phyloP scores from a whole-genome alignment of 257 asterid genomes.

The Solanum pennellii region DNA sequence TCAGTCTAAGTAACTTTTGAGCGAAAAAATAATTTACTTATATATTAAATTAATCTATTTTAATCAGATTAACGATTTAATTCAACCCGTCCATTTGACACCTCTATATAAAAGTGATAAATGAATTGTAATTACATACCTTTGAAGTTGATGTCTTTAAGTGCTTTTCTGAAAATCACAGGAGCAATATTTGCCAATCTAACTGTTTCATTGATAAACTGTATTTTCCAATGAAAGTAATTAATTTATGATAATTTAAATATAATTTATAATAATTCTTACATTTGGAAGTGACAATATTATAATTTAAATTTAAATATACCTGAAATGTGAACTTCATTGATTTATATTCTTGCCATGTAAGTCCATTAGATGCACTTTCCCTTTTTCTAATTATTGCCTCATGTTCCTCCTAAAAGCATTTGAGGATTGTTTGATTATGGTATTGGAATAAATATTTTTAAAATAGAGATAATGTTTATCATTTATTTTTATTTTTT shows the following conservation, averaged over 20 bases:
- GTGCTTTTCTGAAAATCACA: conserved; percentile 65
- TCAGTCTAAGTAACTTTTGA: too few relatives aligned
- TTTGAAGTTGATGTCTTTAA: conserved; percentile 51
- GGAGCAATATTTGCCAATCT: conserved; percentile 91
- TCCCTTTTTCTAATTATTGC: conserved; percentile 47
- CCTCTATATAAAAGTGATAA: too few relatives aligned
- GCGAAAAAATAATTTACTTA: too few relatives aligned
- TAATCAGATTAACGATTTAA: too few relatives aligned
- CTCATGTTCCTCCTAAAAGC: conserved; percentile 59
- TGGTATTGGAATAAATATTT: background rate
- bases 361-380: conserved; percentile 46
- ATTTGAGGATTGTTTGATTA: background rate
- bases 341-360: conserved; percentile 77
- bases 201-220: conserved; percentile 80
- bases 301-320: background rate
- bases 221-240: conserved; percentile 3
- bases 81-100: too few relatives aligned
- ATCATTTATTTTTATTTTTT: too few relatives aligned
- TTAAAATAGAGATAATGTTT: too few relatives aligned
- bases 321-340: conserved; percentile 89
- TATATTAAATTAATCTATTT: too few relatives aligned
- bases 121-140: conserved; percentile 16
- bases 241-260: background rate
- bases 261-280: background rate
- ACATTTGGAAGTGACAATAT: background rate